A percentile compares a stretch with the other conserved stretches of the same genome.
Conservation (phyloP, 2,329 filamentous ascomycete genomes). For the Paraphaeosphaeria minitans region DNA sequence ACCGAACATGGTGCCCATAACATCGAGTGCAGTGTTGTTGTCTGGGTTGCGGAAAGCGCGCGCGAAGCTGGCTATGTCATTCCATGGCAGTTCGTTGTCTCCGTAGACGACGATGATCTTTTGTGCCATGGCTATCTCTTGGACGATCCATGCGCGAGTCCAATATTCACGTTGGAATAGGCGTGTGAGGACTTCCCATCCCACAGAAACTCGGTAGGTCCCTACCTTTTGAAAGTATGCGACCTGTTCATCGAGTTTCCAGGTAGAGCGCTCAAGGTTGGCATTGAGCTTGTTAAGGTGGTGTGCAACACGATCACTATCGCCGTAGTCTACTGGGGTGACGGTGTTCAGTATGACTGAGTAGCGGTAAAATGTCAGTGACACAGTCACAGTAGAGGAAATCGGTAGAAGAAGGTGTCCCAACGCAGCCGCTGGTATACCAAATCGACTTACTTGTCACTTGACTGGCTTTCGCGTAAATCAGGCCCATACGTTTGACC, state of each 20-base stretch:
- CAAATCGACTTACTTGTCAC: not conserved
- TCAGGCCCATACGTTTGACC: not conserved
- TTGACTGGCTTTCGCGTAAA: not conserved
- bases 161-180: constrained; percentile 1
- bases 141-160: constrained; percentile 1
- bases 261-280: not conserved
- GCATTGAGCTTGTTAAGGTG: not conserved
- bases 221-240: not conserved
- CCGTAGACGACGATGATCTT: not conserved
- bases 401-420: too few relatives aligned
- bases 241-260: not conserved
- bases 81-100: not conserved
- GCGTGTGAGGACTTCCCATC: not conserved
- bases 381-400: too few relatives aligned
- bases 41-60: not conserved
- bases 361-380: too few relatives aligned
- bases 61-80: not conserved
- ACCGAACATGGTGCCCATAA: not conserved
- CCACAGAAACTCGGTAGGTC: not conserved
- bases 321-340: not conserved
- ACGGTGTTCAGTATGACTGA: not conserved
- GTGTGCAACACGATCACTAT: not conserved
- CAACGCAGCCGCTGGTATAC: too few relatives aligned
- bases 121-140: constrained; percentile 2
- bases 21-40: not conserved